Conservation (phyloP, 2,329 filamentous ascomycete species). For the Fusarium hainanense region DNA sequence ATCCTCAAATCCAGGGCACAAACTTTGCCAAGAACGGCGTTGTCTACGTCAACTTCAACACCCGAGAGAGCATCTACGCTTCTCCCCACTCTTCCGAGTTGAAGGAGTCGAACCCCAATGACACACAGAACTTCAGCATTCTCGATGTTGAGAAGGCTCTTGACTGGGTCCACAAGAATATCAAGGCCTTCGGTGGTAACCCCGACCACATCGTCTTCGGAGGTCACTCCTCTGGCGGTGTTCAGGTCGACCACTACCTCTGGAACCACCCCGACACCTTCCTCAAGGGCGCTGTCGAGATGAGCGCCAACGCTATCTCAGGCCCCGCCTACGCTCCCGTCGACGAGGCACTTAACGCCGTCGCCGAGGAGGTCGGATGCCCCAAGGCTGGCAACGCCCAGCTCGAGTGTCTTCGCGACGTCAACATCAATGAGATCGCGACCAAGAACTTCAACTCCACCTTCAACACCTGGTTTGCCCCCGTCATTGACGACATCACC, state of each 20-base stretch:
- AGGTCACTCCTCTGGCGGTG: slow-evolving; percentile 53
- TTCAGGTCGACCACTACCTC: slow-evolving; percentile 56
- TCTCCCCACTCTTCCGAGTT: slow-evolving; percentile 57
- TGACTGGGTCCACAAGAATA: slow-evolving; percentile 44
- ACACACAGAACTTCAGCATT: slow-evolving; percentile 45
- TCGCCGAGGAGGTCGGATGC: slow-evolving; percentile 53
- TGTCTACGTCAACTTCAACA: slow-evolving; percentile 55
- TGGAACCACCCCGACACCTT: slow-evolving; percentile 54
- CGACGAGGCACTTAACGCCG: slow-evolving; percentile 52
- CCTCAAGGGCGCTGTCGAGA: slow-evolving; percentile 54
- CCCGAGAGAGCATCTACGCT: slow-evolving; percentile 56
- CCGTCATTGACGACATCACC: slow-evolving; percentile 51
- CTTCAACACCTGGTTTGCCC: slow-evolving; percentile 57
- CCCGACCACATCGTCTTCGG: slow-evolving; percentile 59
- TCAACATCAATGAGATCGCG: slow-evolving; percentile 41
- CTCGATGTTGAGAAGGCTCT: slow-evolving; percentile 44
- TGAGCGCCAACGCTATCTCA: slow-evolving; percentile 56
- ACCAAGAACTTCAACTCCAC: slow-evolving; percentile 46
- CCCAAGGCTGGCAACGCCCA: slow-evolving; percentile 46
- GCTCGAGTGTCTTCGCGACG: slow-evolving; percentile 52
- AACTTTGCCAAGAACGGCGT: slow-evolving; percentile 53
- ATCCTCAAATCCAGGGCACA: slow-evolving; percentile 51
- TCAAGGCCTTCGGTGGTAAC: slow-evolving; percentile 56
- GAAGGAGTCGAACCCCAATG: slow-evolving; percentile 15
- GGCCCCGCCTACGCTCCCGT: slow-evolving; percentile 53